Base-by-base conservation (phyloP, 2,329 filamentous ascomycete genomes). In the Pseudogymnoascus sp. region DNA sequence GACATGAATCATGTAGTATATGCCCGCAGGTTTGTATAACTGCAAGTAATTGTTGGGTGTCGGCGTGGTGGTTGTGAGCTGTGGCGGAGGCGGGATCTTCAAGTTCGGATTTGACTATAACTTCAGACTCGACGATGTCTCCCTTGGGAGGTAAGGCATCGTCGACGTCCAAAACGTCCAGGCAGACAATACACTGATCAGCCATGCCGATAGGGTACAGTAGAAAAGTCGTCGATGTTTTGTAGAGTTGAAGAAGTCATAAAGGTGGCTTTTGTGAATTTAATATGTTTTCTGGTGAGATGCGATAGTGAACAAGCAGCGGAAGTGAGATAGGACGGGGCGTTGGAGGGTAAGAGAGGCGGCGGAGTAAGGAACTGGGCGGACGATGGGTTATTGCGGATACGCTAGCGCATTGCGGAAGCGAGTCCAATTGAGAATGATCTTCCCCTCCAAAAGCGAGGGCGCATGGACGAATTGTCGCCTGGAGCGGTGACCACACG, bases 1-100 rank as follows among this genome's bases (percentile, higher is more conserved):
- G 83, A 76, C 95, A 99, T 61, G 89, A 87, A 78, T 99, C 88
- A 78, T 99, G 95, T 69, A 99, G 82, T 69, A 93, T 84, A 80
- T 99, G 96, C 64, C 91, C 90, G 77, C 95, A 99, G 56, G 91
- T 88, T 65, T 86, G 80, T 60, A 88, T 83, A 63, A 82, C 77
- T 42, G 86, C 85, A 65, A 88, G 80, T 64, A 62, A 59, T 37
- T 65, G 65, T 40, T 68, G 63, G 31, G 66, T 66, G 61, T 64
- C 59, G 49, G 42, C 49, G 49, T 56, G 25, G 46, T 31, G 60
- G 66, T 68, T 61, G 66, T 66, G 62, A 67, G 65, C 65, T 67
- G 64, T 63, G 69, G 62, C 65, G 66, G 61, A 37, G 28, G 49
- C 49, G 49, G 21, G 49, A 56, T 56, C 49, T 28, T 34, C 49